Evolutionary conservation across 2,329 filamentous ascomycete species (phyloP).

Genomic region (Talaromyces sp.): DNA sequence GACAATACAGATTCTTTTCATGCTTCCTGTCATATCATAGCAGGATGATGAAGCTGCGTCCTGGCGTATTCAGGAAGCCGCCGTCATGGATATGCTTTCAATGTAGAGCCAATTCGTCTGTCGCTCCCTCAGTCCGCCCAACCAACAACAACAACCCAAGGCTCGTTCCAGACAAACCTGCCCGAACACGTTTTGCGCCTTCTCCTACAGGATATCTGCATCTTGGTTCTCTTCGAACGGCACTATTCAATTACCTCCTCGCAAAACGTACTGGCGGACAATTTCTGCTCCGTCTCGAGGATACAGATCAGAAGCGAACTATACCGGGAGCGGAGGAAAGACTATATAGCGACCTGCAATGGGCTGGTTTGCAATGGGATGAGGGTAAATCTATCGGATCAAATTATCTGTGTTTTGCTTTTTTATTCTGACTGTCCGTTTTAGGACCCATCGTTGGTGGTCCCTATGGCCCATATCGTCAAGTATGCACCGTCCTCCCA

Average conservation of each 20-base stretch:
- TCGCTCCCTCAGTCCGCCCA: constrained; percentile 20
- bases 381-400: constrained; percentile 56
- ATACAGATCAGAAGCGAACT: constrained; percentile 89
- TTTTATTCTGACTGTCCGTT: constrained; percentile 10
- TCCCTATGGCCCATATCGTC: constrained; percentile 76
- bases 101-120: constrained; percentile 32
- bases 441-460: constrained; percentile 74
- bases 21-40: not conserved
- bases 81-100: constrained; percentile 34
- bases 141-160: constrained; percentile 27
- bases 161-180: constrained; percentile 50
- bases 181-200: constrained; percentile 83
- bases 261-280: constrained; percentile 82
- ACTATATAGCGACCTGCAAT: constrained; percentile 73
- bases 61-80: constrained; percentile 1
- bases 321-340: constrained; percentile 72
- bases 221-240: constrained; percentile 83
- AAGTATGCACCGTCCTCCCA: constrained; percentile 45
- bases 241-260: constrained; percentile 92
- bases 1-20: not conserved
- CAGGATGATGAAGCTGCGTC: constrained; percentile 15
- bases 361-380: constrained; percentile 89
- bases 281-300: constrained; percentile 87
- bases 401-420: not conserved
- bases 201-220: constrained; percentile 94